Percentiles rank a stretch among this genome's conserved stretches.
Conservation (phyloP, 805 yeast genomes). For the Kuraishia ogatae region DNA sequence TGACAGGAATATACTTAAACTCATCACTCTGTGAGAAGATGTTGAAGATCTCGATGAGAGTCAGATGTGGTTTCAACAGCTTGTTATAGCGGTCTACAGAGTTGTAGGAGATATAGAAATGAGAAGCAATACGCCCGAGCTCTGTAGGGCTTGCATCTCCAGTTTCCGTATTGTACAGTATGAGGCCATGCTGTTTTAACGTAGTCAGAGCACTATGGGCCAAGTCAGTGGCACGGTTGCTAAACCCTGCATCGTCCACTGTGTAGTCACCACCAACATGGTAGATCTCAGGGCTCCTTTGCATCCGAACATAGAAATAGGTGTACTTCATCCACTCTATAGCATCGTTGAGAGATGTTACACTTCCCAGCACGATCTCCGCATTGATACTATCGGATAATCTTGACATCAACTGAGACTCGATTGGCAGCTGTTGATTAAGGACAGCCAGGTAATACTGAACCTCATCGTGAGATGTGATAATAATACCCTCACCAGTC, state of each 20-base stretch:
- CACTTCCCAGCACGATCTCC: conserved; percentile 69
- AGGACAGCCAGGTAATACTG: conserved; percentile 86
- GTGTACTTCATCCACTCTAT: conserved; percentile 73
- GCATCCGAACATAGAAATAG: conserved; percentile 74
- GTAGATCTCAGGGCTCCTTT: conserved; percentile 61
- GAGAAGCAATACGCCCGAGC: conserved; percentile 77
- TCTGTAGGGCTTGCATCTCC: conserved; percentile 53
- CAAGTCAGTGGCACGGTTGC: conserved; percentile 51
- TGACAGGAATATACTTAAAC: conserved; percentile 72
- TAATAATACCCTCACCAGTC: conserved; percentile 88
- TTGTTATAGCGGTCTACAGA: conserved; percentile 64
- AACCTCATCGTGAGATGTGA: conserved; percentile 78
- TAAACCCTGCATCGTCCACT: conserved; percentile 35
- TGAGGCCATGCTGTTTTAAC: conserved; percentile 47
- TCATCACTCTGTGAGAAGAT: conserved; percentile 79
- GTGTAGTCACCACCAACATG: conserved; percentile 63
- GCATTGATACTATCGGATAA: conserved; percentile 78
- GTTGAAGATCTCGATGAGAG: conserved; percentile 67
- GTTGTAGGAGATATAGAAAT: conserved; percentile 69
- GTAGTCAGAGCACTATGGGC: conserved; percentile 66
- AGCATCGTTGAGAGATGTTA: conserved; percentile 56
- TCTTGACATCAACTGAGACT: conserved; percentile 69
- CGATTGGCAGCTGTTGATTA: conserved; percentile 88
- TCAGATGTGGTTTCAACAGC: conserved; percentile 53
- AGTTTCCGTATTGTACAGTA: conserved; percentile 42